Base-by-base conservation (phyloP, 164 flowering plant genomes). In the Hamamelis virginiana region DNA sequence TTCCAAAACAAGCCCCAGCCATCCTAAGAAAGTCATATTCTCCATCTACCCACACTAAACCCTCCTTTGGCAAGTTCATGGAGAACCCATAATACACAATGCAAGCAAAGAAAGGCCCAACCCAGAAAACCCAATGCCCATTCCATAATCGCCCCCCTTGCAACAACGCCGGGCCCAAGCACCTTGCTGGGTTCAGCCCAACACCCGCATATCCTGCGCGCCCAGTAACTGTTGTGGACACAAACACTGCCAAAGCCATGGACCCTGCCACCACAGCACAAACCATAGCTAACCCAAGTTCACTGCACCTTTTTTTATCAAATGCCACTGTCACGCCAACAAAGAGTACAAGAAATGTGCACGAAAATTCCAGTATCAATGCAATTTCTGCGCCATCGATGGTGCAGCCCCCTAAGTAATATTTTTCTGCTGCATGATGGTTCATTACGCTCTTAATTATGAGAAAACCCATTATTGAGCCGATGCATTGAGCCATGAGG, bases 61-160 rank as follows among this genome's bases (percentile, higher is more conserved):
- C 55, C 38, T 71, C 44, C 15, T 26, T 67, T 3, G 81, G 78
- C 10, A 72, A 65, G 63, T 60, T 68, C 26, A 27, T 19, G n/a
- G 59, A 66, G 33, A 65, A 64, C 11, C 69, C 45, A 44, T 72
- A 61, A n/a, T 78, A 75, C 9, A 59, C 60, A 22, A 67, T 55
- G 43, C 80, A 77, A 16, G 75, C 80, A 5, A 74, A 6, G 25
- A 65, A 59, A 8, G 83, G 79, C 0, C 81, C 83, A 0, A 71
- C 50, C 83, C 83, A 77, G 28, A 77, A 77, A 14, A 77, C 81
- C 83, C 81, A 80, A 68, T 80, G 81, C 9, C 73, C 77, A 14
- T 71, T 16, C 79, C 83, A 80, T 14, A 77, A 46, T 1, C 10
- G 19, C 16, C 83, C 81, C 6, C 79, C 73, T 19, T 21, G 45